phyloP scores from a whole-genome alignment of 2,329 filamentous ascomycete genomes.

The Pyrenochaeta sp. region DNA sequence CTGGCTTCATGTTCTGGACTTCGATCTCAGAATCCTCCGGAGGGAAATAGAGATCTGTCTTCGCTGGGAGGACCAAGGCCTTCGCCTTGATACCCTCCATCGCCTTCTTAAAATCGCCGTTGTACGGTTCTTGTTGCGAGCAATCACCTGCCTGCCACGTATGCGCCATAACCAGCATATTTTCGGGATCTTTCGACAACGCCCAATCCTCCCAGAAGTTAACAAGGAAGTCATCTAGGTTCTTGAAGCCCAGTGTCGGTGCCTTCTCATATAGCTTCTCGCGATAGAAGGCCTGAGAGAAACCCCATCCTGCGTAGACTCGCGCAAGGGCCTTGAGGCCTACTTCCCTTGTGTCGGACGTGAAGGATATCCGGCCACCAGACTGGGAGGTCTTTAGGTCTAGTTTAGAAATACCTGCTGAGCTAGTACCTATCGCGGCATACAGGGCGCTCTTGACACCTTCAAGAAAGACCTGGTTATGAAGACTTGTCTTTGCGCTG shows the following conservation, averaged over 20 bases:
- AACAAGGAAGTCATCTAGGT: constrained; percentile 77
- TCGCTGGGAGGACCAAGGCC: constrained; percentile 72
- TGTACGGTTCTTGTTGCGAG: constrained; percentile 73
- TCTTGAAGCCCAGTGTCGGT: constrained; percentile 66
- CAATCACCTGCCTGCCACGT: constrained; percentile 82
- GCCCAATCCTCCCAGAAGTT: constrained; percentile 82
- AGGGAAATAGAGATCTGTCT: constrained; percentile 84
- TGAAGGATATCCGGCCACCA: constrained; percentile 57
- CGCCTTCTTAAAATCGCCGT: constrained; percentile 68
- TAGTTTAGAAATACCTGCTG: constrained; percentile 56
- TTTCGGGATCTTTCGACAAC: constrained; percentile 76
- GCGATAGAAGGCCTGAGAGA: constrained; percentile 81
- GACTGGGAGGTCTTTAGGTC: constrained; percentile 38
- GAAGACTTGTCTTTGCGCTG: constrained; percentile 68
- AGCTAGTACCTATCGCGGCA: constrained; percentile 63
- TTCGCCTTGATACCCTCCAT: constrained; percentile 76
- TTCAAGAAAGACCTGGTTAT: constrained; percentile 75
- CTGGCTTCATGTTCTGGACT: constrained; percentile 68
- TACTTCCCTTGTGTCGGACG: constrained; percentile 60
- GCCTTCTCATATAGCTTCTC: constrained; percentile 71
- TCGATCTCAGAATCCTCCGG: constrained; percentile 82
- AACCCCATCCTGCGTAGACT: constrained; percentile 83
- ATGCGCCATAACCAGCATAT: constrained; percentile 76
- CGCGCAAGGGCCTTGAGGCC: constrained; percentile 76
- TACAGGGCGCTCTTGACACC: constrained; percentile 69